A percentile compares a stretch with the other conserved stretches of the same genome.
Conservation (phyloP, 257 asterid genomes). For the Verbena officinalis region DNA sequence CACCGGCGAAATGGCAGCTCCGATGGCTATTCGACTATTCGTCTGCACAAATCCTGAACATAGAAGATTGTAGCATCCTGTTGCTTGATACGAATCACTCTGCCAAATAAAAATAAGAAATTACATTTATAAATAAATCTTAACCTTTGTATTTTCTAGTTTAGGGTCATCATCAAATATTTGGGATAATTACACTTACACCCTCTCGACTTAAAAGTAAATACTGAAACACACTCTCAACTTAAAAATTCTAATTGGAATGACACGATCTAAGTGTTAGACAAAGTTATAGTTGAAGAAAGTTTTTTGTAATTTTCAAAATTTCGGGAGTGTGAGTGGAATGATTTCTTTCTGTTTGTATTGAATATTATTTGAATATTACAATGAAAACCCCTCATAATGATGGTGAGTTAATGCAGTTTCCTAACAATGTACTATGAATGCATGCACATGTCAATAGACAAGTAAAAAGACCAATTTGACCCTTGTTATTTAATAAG, state of each 20-base stretch:
- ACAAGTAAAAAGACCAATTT: conserved; percentile 22
- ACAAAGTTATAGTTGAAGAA: no score
- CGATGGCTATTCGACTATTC: conserved; percentile 77
- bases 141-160: neutral
- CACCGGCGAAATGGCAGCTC: conserved; percentile 88
- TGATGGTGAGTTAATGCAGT: conserved; percentile 19
- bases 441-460: conserved; percentile 32
- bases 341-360: neutral
- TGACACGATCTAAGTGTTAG: no score
- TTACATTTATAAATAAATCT: no score
- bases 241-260: no score
- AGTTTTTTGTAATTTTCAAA: no score
- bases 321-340: no score
- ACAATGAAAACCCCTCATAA: neutral
- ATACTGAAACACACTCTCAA: no score
- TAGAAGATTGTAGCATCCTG: conserved; percentile 87
- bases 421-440: conserved; percentile 29
- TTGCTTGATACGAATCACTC: conserved; percentile 92
- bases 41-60: conserved; percentile 93
- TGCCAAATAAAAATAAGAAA: conserved; percentile 20
- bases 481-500: conserved; percentile 33
- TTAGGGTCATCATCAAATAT: neutral
- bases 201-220: no score
- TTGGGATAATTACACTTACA: no score
- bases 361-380: neutral